phyloP scores from a whole-genome alignment of 345 rosid species.

The Boechera retrofracta region DNA sequence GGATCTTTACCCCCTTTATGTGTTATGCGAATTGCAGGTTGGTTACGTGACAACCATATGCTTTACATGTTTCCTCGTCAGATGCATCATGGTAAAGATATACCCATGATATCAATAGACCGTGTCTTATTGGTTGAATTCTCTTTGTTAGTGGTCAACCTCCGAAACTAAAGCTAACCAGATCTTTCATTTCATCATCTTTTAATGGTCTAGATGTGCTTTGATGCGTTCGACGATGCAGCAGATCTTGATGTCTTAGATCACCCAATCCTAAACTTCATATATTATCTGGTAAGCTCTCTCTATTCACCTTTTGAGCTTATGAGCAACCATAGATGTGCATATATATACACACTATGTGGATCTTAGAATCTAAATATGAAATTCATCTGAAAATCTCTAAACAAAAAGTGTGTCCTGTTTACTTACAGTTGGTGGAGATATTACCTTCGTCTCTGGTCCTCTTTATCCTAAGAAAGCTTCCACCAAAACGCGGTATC shows the following conservation, averaged over 20 bases:
- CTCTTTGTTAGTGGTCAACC: background rate
- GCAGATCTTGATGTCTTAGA: constrained; percentile 69
- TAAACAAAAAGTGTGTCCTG: constrained; percentile 10
- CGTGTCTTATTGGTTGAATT: constrained; percentile 1
- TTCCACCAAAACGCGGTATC: constrained; percentile 76
- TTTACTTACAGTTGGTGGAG: constrained; percentile 67
- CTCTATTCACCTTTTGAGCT: background rate
- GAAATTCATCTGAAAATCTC: background rate
- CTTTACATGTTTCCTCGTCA: constrained; percentile 76
- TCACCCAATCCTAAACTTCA: constrained; percentile 71
- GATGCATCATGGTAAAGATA: constrained; percentile 67
- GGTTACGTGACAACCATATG: constrained; percentile 77
- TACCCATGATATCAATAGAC: background rate
- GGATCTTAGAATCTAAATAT: constrained; percentile 1
- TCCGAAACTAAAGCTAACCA: constrained; percentile 26
- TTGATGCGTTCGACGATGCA: constrained; percentile 56
- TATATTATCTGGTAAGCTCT: constrained; percentile 64
- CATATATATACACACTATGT: background rate
- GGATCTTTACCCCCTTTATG: background rate
- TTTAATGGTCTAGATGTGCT: constrained; percentile 45
- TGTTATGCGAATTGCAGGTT: constrained; percentile 54
- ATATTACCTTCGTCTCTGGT: constrained; percentile 78
- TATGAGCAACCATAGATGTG: background rate
- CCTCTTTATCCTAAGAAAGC: constrained; percentile 73
- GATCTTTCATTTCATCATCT: constrained; percentile 12